A percentile compares a stretch with the other conserved stretches of the same genome.
These are phyloP conservation scores for Veloporphyrellus conicus DNA, from an alignment of 1,284 basidiomycete genomes.

Conservation along the genomic window DNA sequence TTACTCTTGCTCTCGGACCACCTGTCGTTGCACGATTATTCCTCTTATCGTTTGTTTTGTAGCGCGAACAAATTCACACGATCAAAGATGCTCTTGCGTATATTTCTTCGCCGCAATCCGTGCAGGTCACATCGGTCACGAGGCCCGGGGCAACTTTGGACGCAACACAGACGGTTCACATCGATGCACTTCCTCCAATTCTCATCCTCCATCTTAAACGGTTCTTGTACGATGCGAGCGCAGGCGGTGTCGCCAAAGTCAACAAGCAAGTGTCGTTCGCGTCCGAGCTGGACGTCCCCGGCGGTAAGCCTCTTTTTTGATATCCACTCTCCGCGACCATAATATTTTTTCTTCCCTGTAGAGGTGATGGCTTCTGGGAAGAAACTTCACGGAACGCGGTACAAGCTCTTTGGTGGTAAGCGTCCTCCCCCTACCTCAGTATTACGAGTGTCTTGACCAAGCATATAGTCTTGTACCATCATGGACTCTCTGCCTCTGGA, in stretches of 20 bases:
- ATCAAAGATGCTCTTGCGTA: conserved; percentile 82
- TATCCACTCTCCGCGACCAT: background rate
- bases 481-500: conserved; percentile 85
- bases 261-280: conserved; percentile 80
- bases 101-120: conserved; percentile 77
- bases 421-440: background rate
- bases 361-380: conserved; percentile 66
- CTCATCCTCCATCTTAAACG: conserved; percentile 91
- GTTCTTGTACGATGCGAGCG: conserved; percentile 81
- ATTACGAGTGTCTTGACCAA: background rate
- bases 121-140: conserved; percentile 63
- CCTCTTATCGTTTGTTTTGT: too few relatives aligned
- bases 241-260: conserved; percentile 81
- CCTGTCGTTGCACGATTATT: too few relatives aligned
- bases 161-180: conserved; percentile 82
- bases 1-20: background rate
- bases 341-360: conserved; percentile 18
- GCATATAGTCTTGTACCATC: conserved; percentile 81
- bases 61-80: conserved; percentile 72
- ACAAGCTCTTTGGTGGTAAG: conserved; percentile 85
- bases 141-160: conserved; percentile 64
- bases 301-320: conserved; percentile 46
- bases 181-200: conserved; percentile 83
- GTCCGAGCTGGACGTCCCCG: conserved; percentile 71
- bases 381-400: conserved; percentile 53